These are phyloP conservation scores for Diddensiella santjacobensis DNA, from an alignment of 805 yeast species.

Conservation along the genomic window DNA sequence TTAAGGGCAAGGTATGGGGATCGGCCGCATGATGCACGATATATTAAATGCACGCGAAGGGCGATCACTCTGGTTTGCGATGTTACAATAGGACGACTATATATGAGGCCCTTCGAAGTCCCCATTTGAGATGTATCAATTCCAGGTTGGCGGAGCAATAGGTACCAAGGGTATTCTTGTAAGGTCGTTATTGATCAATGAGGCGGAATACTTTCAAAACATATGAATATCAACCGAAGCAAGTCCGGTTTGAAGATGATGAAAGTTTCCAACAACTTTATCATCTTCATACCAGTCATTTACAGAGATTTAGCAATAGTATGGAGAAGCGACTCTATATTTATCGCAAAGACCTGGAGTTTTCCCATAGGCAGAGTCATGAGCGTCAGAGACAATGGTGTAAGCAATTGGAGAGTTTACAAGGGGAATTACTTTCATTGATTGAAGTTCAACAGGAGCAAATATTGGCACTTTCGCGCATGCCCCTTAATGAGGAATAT, in stretches of 20 bases:
- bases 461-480: not conserved
- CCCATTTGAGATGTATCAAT: too few species aligned
- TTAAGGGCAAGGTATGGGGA: too few species aligned
- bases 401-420: not conserved
- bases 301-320: not conserved
- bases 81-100: too few species aligned
- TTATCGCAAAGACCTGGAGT: not conserved
- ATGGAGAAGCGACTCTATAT: not conserved
- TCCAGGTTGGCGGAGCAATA: too few species aligned
- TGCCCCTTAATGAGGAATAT: not conserved
- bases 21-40: too few species aligned
- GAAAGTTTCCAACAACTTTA: not conserved
- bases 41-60: too few species aligned
- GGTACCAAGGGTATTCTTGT: too few species aligned
- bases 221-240: not conserved
- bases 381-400: not conserved
- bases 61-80: too few species aligned
- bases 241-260: not conserved
- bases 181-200: too few species aligned
- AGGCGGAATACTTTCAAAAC: too few species aligned
- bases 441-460: not conserved
- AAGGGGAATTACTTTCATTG: not conserved
- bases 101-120: too few species aligned
- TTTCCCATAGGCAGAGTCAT: not conserved
- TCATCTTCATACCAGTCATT: not conserved